phyloP scores from a whole-genome alignment of 345 rosid species.

The Aquilaria yunnanensis region DNA sequence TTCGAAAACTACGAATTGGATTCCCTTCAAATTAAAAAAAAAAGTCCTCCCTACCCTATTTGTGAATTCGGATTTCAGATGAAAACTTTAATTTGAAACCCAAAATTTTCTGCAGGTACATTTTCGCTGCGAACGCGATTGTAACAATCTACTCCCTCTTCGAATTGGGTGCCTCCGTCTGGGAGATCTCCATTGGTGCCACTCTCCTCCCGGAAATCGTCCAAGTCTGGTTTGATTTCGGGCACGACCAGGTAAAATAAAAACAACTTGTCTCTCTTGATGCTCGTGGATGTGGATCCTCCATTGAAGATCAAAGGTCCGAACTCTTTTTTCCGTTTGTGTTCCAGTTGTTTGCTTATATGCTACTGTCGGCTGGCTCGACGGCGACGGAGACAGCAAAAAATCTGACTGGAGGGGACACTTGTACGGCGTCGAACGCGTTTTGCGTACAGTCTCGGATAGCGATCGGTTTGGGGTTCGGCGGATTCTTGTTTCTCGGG shows the following conservation, averaged over 20 bases:
- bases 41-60: not conserved
- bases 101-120: slow-evolving; percentile 39
- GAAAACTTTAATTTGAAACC: not conserved
- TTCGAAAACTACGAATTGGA: too few relatives aligned
- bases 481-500: slow-evolving; percentile 67
- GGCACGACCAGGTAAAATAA: slow-evolving; percentile 84
- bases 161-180: slow-evolving; percentile 67
- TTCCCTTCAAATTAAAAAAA: too few relatives aligned
- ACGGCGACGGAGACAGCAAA: slow-evolving; percentile 67
- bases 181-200: slow-evolving; percentile 74
- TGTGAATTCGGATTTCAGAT: not conserved
- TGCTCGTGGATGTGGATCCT: too few relatives aligned
- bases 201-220: slow-evolving; percentile 77
- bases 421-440: slow-evolving; percentile 40
- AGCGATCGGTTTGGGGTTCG: slow-evolving; percentile 72
- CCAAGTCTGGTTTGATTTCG: slow-evolving; percentile 98
- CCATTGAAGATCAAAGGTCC: not conserved
- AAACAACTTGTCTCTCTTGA: too few relatives aligned
- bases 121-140: slow-evolving; percentile 75
- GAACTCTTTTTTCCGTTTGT: not conserved
- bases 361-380: slow-evolving; percentile 74
- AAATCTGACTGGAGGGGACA: slow-evolving; percentile 46
- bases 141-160: slow-evolving; percentile 79
- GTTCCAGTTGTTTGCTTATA: slow-evolving; percentile 69
- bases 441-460: slow-evolving; percentile 79